These are phyloP conservation scores for Sclerotinia sclerotiorum DNA, from an alignment of 2,329 filamentous ascomycete species.

Conservation along the genomic window DNA sequence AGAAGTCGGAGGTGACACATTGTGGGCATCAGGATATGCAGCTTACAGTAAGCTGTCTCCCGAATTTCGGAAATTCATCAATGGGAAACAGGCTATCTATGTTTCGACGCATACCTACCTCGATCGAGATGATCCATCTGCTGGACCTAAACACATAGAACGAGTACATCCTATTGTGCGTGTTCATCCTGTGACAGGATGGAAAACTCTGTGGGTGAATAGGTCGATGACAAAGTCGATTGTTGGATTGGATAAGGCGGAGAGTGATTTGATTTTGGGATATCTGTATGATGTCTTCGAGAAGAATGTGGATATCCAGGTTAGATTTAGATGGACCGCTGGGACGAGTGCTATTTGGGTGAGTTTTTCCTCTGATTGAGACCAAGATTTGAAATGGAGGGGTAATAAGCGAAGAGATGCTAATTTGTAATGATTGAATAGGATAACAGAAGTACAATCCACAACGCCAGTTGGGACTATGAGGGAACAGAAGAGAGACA, in stretches of 20 bases:
- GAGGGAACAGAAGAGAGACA: slow-evolving; percentile 65
- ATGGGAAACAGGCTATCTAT: slow-evolving; percentile 65
- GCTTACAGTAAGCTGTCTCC: slow-evolving; percentile 74
- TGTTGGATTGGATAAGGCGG: slow-evolving; percentile 65
- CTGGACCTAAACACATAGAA: slow-evolving; percentile 66
- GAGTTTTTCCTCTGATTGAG: not conserved
- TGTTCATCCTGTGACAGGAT: slow-evolving; percentile 70
- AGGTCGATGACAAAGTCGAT: slow-evolving; percentile 67
- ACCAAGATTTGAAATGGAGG: not conserved
- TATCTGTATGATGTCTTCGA: slow-evolving; percentile 70
- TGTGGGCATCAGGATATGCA: slow-evolving; percentile 70
- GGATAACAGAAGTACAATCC: slow-evolving; percentile 71
- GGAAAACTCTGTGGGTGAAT: slow-evolving; percentile 74
- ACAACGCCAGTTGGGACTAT: slow-evolving; percentile 75
- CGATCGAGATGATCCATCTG: slow-evolving; percentile 59
- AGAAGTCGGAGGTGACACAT: slow-evolving; percentile 63
- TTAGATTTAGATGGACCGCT: slow-evolving; percentile 70
- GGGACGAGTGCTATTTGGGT: slow-evolving; percentile 64
- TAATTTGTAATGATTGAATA: not conserved
- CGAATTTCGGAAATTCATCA: slow-evolving; percentile 67
- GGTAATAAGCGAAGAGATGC: not conserved
- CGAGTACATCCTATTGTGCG: slow-evolving; percentile 67
- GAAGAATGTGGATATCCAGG: slow-evolving; percentile 66
- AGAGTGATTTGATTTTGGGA: slow-evolving; percentile 66
- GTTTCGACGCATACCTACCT: slow-evolving; percentile 66